Percentiles rank a stretch among this genome's conserved stretches.
Conservation (phyloP, 192 early-diverging fungal species). For the Chytriomyces sp. region DNA sequence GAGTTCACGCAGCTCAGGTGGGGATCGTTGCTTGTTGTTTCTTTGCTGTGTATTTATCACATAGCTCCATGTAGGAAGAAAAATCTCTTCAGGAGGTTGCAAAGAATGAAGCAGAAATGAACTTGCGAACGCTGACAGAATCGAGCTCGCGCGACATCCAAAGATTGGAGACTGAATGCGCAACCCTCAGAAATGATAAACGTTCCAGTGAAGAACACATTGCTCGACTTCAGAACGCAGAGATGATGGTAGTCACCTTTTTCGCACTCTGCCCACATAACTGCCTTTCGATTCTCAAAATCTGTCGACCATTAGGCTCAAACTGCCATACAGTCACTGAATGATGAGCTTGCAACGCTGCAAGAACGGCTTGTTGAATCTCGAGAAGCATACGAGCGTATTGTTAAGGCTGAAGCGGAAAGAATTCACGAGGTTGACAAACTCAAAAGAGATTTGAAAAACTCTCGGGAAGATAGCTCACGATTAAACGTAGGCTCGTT, state of each 20-base stretch:
- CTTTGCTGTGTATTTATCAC: background rate
- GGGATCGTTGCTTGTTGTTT: background rate
- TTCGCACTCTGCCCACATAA: background rate
- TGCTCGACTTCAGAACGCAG: slow-evolving; percentile 8
- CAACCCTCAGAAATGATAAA: background rate
- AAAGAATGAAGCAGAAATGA: background rate
- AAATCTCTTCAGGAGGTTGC: background rate
- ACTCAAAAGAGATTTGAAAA: slow-evolving; percentile 16
- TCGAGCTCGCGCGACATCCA: background rate
- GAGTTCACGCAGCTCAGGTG: slow-evolving; percentile 30
- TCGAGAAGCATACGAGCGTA: slow-evolving; percentile 33
- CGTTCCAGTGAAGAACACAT: background rate
- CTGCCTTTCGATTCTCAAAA: background rate
- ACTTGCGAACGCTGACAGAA: background rate
- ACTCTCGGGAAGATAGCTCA: slow-evolving; percentile 7
- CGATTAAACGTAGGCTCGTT: slow-evolving; percentile 9
- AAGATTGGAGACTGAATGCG: background rate
- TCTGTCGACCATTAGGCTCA: background rate
- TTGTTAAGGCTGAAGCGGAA: slow-evolving; percentile 36
- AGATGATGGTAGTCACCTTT: slow-evolving; percentile 5
- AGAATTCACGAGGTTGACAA: slow-evolving; percentile 12
- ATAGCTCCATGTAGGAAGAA: background rate
- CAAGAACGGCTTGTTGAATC: slow-evolving; percentile 23
- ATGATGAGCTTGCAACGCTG: slow-evolving; percentile 18
- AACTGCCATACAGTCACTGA: slow-evolving; percentile 15